Base-by-base conservation (phyloP, 345 rosid genomes). In the Eucalyptus camaldulensis region DNA sequence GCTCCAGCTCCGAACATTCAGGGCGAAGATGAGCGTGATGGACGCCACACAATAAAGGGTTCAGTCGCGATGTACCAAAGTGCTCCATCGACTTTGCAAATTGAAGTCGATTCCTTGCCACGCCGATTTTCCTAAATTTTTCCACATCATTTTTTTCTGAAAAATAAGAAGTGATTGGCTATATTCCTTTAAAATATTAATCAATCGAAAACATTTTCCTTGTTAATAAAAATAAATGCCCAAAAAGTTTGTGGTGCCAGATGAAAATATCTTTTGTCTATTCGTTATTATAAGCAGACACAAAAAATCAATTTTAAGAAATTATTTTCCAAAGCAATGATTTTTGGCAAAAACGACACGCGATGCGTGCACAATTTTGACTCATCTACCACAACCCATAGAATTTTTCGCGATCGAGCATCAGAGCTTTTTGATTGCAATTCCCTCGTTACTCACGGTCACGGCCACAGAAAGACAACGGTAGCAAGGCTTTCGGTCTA, bases 271-370 rank as follows among this genome's bases (percentile, higher is more conserved):
- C 12, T 17, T 4, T 33, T 10, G 7, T 69, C 43, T 21, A 8
- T 69, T 69, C 13, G 1, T 67, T 31, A n/a, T 8, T 31, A 3
- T 2, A 69, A 8, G 22, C 25, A 9, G 11, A 21, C 80, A 17
- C 81, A 16, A 72, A 19, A 1, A 72, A 72, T 9, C 22, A 33
- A 72, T 17, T 72, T 19, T 37, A 21, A 37, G 4, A 37, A 19
- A 37, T 17, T 6, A n/a, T 14, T 6, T 65, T 65, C 6, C 76
- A 2, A n/a, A n/a, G 17, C 40, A 0, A n/a, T n/a, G 37, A 19
- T 10, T 72, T 72, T 10, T 37, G 8, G 13, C 44, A 10, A 67
- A 67, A 3, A 0, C 37, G 19, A 33, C 4, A 31, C 12, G 10
- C n/a, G 0, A 19, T 19, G 83, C 45, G 1, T 72, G 8, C 14